These are phyloP conservation scores for Jaapia argillacea DNA, from an alignment of 768 basidiomycete genomes.

Conservation along the genomic window DNA sequence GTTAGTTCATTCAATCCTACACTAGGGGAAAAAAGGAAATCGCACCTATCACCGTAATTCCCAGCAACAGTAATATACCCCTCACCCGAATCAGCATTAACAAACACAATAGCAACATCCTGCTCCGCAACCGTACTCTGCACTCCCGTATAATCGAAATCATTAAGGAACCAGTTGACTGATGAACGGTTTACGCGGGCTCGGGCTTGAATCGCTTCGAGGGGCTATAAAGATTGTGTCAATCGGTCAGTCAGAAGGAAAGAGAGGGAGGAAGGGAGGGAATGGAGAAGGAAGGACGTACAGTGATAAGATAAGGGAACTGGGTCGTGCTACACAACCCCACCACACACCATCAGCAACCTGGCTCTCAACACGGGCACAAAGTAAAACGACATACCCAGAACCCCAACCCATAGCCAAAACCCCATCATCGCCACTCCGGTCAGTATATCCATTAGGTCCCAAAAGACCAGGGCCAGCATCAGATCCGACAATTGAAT, in stretches of 20 bases:
- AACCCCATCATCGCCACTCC: constrained; percentile 40
- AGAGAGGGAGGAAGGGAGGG: neutral
- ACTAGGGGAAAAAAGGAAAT: too few relatives aligned
- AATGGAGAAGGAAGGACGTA: constrained; percentile 20
- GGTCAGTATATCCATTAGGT: constrained; percentile 38
- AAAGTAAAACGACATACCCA: constrained; percentile 24
- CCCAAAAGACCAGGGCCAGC: constrained; percentile 33
- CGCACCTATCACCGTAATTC: constrained; percentile 58
- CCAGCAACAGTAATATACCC: constrained; percentile 66
- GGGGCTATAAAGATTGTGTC: constrained; percentile 33
- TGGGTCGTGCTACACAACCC: constrained; percentile 42
- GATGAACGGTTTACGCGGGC: constrained; percentile 58
- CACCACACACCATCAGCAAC: neutral
- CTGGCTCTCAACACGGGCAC: neutral
- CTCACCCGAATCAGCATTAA: constrained; percentile 78
- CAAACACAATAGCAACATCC: constrained; percentile 67
- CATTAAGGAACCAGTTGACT: constrained; percentile 58
- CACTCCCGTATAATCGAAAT: constrained; percentile 38
- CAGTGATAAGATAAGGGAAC: constrained; percentile 72
- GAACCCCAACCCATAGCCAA: constrained; percentile 93
- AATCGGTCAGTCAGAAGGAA: neutral
- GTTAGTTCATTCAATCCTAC: neutral
- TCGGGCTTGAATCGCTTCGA: constrained; percentile 70
- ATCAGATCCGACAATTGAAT: constrained; percentile 45
- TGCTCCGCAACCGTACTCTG: neutral